Conservation (phyloP, 371 early-diverging fungal genomes). For the Mortierella sp. region DNA sequence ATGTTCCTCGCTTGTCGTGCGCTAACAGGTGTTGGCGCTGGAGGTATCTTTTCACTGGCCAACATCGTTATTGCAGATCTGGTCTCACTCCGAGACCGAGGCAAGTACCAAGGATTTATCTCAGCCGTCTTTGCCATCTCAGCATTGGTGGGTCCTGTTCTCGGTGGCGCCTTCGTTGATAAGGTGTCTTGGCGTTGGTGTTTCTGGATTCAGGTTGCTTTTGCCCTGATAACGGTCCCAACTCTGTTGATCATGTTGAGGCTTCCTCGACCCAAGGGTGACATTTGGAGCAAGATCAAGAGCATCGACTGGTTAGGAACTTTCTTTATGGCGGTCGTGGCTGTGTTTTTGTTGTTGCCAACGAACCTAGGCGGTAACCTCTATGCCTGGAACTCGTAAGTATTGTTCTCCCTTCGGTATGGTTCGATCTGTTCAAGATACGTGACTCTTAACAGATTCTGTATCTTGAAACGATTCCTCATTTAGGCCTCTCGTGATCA, state of each 20-base stretch:
- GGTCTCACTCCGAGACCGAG: constrained; percentile 63
- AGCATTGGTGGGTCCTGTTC: constrained; percentile 58
- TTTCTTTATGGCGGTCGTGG: constrained; percentile 41
- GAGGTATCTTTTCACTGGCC: constrained; percentile 66
- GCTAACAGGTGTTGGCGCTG: constrained; percentile 65
- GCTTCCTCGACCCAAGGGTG: constrained; percentile 48
- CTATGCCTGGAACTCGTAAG: constrained; percentile 69
- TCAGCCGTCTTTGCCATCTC: constrained; percentile 58
- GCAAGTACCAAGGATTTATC: constrained; percentile 67
- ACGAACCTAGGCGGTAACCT: constrained; percentile 78
- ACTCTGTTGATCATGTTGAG: constrained; percentile 46
- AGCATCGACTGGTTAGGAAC: constrained; percentile 48
- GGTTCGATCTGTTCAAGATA: neutral
- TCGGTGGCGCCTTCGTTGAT: constrained; percentile 62
- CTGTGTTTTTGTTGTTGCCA: constrained; percentile 70
- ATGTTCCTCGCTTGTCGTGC: constrained; percentile 58
- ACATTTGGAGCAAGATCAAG: constrained; percentile 40
- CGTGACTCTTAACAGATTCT: neutral
- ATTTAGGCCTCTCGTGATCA: constrained; percentile 63
- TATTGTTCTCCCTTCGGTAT: constrained; percentile 9
- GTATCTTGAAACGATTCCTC: neutral
- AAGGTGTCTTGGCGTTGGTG: constrained; percentile 59
- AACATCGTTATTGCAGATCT: constrained; percentile 73
- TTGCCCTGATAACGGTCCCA: constrained; percentile 33
- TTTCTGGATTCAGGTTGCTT: constrained; percentile 57